Base-by-base conservation (phyloP, 495 filamentous ascomycete genomes). In the Sordaria brevicollis region DNA sequence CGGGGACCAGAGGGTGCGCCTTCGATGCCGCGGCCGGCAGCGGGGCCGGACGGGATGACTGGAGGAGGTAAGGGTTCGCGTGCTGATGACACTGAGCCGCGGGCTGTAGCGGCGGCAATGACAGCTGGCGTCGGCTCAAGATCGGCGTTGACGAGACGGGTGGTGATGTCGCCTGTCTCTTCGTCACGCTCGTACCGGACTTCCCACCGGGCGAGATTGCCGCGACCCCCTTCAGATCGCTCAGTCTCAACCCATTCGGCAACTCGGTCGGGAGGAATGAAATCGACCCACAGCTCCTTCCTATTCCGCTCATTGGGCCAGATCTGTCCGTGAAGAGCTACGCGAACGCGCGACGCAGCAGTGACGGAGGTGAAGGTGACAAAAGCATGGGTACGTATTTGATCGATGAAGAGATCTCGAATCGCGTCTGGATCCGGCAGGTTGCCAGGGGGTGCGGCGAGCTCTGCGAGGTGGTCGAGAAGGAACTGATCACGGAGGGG, bases 221-320 rank as follows among this genome's bases (percentile, higher is more conserved):
- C 76, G 2, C 85, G 76, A 38, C 81, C 76, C 10, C 80, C 77
- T 11, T 85, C 82, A 13, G 82, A 76, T 77, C 89, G 80, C 77
- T 97, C 93, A 9, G 77, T 84, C 10, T 85, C 81, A 67, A 96
- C 87, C 94, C 94, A 99, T 54, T 90, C 86, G 29, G 81, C 74
- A 13, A 96, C 81, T 69, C 86, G 86, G 31, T 92, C 87, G 68
- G 91, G 87, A 0, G 95, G 95, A 6, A 97, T 86, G 76, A 96
- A 99, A 73, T 99, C 95, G 4, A 90, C 92, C 86, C 91, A 97
- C 5, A 99, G 86, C 3, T 86, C 86, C 77, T 95, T 94, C 41
- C 95, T 87, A 62, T 90, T 90, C 66, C 89, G 87, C 78, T 98
- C 95, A 41, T 92, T 87, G 1, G 95, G 95, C 92, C 93, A 99